Evolutionary conservation across 2,329 filamentous ascomycete genomes (phyloP).

Genomic region (Fusarium sp.): DNA sequence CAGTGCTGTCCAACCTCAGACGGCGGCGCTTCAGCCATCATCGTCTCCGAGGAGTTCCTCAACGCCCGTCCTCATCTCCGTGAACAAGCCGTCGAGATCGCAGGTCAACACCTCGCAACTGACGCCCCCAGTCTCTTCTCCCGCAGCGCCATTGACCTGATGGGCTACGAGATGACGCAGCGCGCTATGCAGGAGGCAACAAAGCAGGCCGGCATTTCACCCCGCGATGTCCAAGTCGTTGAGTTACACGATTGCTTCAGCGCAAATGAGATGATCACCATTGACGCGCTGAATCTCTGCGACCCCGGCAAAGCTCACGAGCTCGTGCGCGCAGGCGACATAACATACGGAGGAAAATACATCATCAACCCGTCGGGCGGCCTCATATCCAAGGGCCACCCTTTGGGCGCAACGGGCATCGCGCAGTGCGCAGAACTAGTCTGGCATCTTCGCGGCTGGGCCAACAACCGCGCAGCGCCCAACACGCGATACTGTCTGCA

Average conservation of each 20-base stretch:
- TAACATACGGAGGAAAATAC: constrained; percentile 88
- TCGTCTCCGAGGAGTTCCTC: constrained; percentile 91
- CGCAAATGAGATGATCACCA: constrained; percentile 90
- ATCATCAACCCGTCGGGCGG: constrained; percentile 95
- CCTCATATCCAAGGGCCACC: constrained; percentile 95
- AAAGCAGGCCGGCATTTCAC: constrained; percentile 75
- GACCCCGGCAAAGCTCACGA: constrained; percentile 89
- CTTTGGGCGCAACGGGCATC: constrained; percentile 92
- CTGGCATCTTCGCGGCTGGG: constrained; percentile 96
- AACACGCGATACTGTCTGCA: constrained; percentile 82
- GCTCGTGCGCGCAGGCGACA: constrained; percentile 86
- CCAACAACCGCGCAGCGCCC: constrained; percentile 83
- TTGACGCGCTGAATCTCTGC: constrained; percentile 86
- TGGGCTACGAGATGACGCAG: constrained; percentile 88
- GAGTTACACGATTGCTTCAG: constrained; percentile 98
- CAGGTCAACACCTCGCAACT: constrained; percentile 88
- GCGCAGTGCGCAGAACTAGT: constrained; percentile 95
- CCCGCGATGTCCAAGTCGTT: constrained; percentile 81
- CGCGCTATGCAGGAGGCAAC: constrained; percentile 77
- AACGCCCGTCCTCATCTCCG: constrained; percentile 85
- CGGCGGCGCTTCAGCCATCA: constrained; percentile 86
- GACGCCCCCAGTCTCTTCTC: constrained; percentile 86
- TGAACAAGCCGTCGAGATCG: constrained; percentile 86
- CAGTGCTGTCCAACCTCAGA: constrained; percentile 98
- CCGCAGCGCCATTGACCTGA: constrained; percentile 83